Percentiles rank a stretch among this genome's conserved stretches.
phyloP scores from a whole-genome alignment of 352 stramenopile genomes.

The Globisporangium sylvaticum region DNA sequence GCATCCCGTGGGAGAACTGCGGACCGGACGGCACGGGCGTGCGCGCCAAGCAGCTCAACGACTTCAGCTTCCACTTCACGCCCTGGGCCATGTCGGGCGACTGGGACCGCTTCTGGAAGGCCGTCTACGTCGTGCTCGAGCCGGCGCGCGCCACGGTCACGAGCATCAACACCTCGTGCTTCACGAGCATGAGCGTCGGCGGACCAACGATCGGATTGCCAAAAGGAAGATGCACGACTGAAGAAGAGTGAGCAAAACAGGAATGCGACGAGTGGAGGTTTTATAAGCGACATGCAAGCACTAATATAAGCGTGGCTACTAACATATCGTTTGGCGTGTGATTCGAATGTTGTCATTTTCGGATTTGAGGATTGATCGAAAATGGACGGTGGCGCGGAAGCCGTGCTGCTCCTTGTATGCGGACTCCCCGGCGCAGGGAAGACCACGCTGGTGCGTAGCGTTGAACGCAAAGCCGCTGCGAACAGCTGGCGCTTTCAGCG shows the following conservation, averaged over 20 bases:
- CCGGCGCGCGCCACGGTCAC: background rate
- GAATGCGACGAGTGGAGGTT: background rate
- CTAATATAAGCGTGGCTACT: background rate
- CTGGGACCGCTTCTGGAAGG: constrained; percentile 6
- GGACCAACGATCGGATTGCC: background rate
- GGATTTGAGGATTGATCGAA: background rate
- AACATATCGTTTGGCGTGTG: background rate
- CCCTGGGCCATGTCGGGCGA: constrained; percentile 2
- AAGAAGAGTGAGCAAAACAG: background rate
- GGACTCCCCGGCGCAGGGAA: constrained; percentile 69
- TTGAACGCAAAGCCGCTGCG: background rate
- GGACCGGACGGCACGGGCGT: background rate
- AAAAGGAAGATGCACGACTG: background rate
- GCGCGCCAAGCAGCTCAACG: constrained; percentile 1
- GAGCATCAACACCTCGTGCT: constrained; percentile 1
- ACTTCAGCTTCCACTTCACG: constrained; percentile 9
- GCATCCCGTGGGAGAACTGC: constrained; percentile 11
- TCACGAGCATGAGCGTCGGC: background rate
- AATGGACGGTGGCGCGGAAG: background rate
- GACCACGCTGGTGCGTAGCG: constrained; percentile 38
- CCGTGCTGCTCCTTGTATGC: constrained; percentile 50
- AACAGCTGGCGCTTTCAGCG: constrained; percentile 19
- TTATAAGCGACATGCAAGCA: background rate
- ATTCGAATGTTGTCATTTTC: background rate
- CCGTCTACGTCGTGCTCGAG: background rate